Percentiles rank a stretch among this genome's conserved stretches.
Evolutionary conservation across 1,139 yeast genomes (phyloP).

Genomic region (Yamadazyma buinensis): DNA sequence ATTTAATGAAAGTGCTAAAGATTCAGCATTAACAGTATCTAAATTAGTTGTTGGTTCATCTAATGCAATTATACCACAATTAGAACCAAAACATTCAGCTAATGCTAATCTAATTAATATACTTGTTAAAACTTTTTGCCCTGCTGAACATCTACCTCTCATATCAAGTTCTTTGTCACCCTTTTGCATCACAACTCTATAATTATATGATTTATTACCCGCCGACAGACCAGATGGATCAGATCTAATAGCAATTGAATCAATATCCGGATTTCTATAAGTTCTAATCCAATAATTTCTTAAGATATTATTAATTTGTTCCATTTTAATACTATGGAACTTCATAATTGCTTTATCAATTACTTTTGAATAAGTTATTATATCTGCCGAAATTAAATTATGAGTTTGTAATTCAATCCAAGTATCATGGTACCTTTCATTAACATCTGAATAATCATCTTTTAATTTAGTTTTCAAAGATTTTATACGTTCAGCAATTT

Average conservation of each 20-base stretch:
- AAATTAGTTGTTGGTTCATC: constrained; percentile 98
- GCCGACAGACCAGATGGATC: constrained; percentile 62
- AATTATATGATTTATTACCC: constrained; percentile 76
- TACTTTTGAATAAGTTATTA: constrained; percentile 78
- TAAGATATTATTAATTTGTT: constrained; percentile 80
- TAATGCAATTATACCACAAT: constrained; percentile 91
- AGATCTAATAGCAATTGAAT: constrained; percentile 80
- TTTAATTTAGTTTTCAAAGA: constrained; percentile 55
- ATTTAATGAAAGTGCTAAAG: constrained; percentile 78
- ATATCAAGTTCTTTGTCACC: constrained; percentile 90
- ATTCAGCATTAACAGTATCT: constrained; percentile 84
- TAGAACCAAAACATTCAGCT: constrained; percentile 93
- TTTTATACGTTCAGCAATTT: constrained; percentile 69
- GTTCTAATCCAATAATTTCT: constrained; percentile 94
- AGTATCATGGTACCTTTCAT: constrained; percentile 60
- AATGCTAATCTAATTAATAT: constrained; percentile 87
- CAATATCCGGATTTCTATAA: constrained; percentile 93
- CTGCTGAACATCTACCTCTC: constrained; percentile 98
- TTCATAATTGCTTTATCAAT: constrained; percentile 92
- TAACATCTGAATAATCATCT: constrained; percentile 69
- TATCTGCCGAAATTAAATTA: constrained; percentile 76
- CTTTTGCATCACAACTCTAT: constrained; percentile 93
- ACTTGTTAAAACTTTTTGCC: constrained; percentile 92
- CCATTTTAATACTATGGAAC: constrained; percentile 88
- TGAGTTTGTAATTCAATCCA: constrained; percentile 78